Evolutionary conservation across 1,284 basidiomycete genomes (phyloP), one percentile per base, ranked within the genome.

Genomic region (Ceratobasidium papillatum): DNA sequence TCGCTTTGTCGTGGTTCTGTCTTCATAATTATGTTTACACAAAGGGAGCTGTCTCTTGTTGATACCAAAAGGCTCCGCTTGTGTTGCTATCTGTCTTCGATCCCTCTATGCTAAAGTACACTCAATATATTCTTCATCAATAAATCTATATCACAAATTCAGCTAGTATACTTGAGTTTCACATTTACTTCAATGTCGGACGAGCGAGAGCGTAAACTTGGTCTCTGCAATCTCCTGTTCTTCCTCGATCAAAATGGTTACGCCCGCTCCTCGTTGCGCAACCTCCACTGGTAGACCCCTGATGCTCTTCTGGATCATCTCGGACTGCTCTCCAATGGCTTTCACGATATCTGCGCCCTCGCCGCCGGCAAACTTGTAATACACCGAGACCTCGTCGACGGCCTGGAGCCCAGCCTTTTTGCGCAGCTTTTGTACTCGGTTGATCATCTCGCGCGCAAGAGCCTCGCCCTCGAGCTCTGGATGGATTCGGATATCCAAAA

Each of bases 371-470:
- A 98, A 94, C 75, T 84, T 84, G 85, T 97, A 97, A 84, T 91
- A 97, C 52, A 98, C 89, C 74, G 95, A 89, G 54, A 99, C 91
- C 80, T 98, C 95, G 82, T 99, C 98, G 12, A 95, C 96, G 32
- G 96, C 92, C 82, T 96, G 94, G 78, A 99, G 85, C 1, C 96
- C 95, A 0, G 95, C 96, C 82, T 96, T 95, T 85, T 99, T 99
- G 78, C 98, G 88, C 78, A 99, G 85, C 81, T 96, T 95, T 86
- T 99, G 98, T 63, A 99, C 92, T 69, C 97, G 92, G 80, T 98
- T 98, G 78, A 94, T 93, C 77, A 99, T 83, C 82, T 98, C 95
- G 64, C 98, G 89, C 58, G 95, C 91, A 47, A 96, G 87, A 84
- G 95, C 96, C 84, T 98, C 94, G 75, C 90, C 87, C 82, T 92